Base-by-base conservation (phyloP, 2,329 filamentous ascomycete genomes). In the Trichothecium roseum region DNA sequence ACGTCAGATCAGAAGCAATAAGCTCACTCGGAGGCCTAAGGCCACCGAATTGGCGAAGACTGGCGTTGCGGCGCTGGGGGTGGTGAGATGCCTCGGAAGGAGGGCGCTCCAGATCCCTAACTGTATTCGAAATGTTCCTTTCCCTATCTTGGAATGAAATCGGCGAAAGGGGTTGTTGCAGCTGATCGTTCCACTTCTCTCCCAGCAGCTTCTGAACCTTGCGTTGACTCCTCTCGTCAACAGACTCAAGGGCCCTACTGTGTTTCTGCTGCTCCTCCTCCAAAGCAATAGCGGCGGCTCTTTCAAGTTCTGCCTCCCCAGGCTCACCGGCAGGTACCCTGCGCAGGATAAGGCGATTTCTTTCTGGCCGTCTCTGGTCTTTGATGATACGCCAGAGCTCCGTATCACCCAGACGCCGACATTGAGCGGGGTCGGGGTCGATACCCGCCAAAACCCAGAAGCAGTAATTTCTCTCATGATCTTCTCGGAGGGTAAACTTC, bases 281-380 rank as follows among this genome's bases (percentile, higher is more conserved):
- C 57, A 84, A 69, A 9, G 87, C 89, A 47, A 98, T 94, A 45
- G 80, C 83, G 16, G 89, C 86, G 18, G 91, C 89, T 36, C 86
- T 75, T 48, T 86, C 78, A 36, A 96, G 68, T 60, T 98, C 91
- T 12, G 88, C 77, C 34, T 82, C 74, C 31, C 89, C 86, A 1
- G 91, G 91, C 51, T 93, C 86, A 13, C 87, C 89, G 16, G 84
- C 81, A 40, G 91, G 86, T n/a, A 94, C 88, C 51, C 91, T 89
- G 41, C 89, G 72, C 14, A 98, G 67, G 42, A 98, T 96, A 28
- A 98, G 68, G 17, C 91, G 78, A 45, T 91, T 91, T 41, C 91
- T 75, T 57, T 98, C 91, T 3, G 85, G 81, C 36, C 87, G 77
- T 41, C 78, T 82, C 43, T 81, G 74, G 48, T 94, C 87, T 50